Percentiles rank a stretch among this genome's conserved stretches.
These are phyloP conservation scores for Zostera marina DNA, from an alignment of 116 monocot species.

Conservation along the genomic window DNA sequence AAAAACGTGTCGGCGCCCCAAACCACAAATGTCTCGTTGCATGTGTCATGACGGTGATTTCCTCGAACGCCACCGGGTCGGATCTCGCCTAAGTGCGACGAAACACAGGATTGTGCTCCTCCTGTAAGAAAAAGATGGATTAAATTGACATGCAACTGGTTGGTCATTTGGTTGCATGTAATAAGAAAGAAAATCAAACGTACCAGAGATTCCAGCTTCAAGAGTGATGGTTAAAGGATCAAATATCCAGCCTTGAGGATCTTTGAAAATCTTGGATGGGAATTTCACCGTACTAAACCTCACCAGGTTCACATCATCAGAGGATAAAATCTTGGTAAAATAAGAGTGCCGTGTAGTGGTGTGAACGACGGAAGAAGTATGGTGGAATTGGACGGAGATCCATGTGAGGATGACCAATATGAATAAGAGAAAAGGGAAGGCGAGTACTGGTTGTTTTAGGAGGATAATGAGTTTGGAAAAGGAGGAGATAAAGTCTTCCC, in stretches of 20 bases:
- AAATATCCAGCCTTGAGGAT: conserved; percentile 71
- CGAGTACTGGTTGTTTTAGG: conserved; percentile 58
- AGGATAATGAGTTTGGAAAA: conserved; percentile 31
- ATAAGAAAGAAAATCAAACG: too few relatives aligned
- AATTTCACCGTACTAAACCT: conserved; percentile 35
- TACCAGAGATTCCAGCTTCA: conserved; percentile 49
- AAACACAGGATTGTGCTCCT: conserved; percentile 61
- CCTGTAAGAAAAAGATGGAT: conserved; percentile 15
- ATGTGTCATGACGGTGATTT: conserved; percentile 74
- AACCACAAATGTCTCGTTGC: conserved; percentile 92
- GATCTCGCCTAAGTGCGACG: conserved; percentile 75
- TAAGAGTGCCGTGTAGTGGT: not conserved
- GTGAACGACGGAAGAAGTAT: not conserved
- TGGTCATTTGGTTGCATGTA: too few relatives aligned
- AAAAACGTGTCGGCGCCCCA: conserved; percentile 86
- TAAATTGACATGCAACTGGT: too few relatives aligned
- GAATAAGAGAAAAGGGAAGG: conserved; percentile 81
- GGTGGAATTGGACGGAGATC: conserved; percentile 72
- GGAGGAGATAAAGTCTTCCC: conserved; percentile 2
- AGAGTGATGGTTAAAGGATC: conserved; percentile 48
- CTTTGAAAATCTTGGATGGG: conserved; percentile 39
- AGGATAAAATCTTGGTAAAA: too few relatives aligned
- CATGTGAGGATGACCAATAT: conserved; percentile 90
- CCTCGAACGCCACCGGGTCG: conserved; percentile 69
- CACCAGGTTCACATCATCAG: conserved; percentile 43